These are phyloP conservation scores for Leishmania tarentolae DNA, from an alignment of 208 protist genomes.

Conservation along the genomic window DNA sequence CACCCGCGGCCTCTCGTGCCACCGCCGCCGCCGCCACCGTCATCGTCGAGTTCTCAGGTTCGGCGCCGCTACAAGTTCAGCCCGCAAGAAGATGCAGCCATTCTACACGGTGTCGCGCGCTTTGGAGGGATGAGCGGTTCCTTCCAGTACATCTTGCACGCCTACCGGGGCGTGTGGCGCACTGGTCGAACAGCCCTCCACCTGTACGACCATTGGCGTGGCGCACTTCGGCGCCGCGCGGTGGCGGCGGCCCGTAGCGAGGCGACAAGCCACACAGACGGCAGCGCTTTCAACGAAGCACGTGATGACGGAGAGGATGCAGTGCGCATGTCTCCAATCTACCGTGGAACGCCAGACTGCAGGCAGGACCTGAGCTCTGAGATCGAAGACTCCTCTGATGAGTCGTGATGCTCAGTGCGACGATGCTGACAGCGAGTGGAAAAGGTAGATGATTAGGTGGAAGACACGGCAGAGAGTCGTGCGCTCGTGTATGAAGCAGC, in stretches of 20 bases:
- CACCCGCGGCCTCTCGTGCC: background rate
- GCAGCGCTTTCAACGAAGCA: background rate
- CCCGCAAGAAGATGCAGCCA: constrained; percentile 69
- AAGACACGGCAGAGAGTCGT: background rate
- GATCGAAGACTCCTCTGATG: constrained; percentile 34
- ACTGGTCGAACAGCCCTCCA: constrained; percentile 55
- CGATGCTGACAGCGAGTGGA: background rate
- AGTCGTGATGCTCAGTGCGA: background rate
- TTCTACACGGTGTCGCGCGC: constrained; percentile 71
- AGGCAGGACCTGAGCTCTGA: constrained; percentile 22
- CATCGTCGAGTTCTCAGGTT: background rate
- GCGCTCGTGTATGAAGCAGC: background rate
- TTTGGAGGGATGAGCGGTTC: constrained; percentile 45
- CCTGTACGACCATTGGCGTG: constrained; percentile 89
- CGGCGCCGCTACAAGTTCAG: constrained; percentile 62
- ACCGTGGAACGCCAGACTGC: background rate
- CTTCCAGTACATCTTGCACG: constrained; percentile 72
- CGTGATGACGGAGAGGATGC: background rate
- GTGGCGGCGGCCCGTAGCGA: constrained; percentile 15
- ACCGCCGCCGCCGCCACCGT: background rate
- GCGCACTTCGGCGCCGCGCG: constrained; percentile 46
- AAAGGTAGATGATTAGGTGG: background rate
- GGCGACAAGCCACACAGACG: constrained; percentile 5
- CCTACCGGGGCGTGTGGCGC: constrained; percentile 65
- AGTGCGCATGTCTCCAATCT: background rate